Percentiles rank a stretch among this genome's conserved stretches.
Conservation (phyloP, 495 filamentous ascomycete genomes). For the Hypoxylon subgilvum region DNA sequence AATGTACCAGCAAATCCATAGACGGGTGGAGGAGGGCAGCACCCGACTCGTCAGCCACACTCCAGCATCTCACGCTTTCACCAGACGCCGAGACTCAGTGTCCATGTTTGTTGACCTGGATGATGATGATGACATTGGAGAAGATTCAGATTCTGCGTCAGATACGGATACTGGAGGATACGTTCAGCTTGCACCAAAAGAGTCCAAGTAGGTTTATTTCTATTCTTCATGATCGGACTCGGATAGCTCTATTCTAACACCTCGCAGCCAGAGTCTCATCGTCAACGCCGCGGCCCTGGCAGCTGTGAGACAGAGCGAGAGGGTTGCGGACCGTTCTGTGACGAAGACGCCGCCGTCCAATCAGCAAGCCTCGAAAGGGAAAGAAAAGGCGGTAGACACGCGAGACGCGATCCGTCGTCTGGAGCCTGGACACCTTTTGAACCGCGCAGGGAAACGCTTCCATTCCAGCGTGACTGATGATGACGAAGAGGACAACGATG, state of each 20-base stretch:
- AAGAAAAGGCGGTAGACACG: slow-evolving; percentile 6
- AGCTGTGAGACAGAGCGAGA: slow-evolving; percentile 36
- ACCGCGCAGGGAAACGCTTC: slow-evolving; percentile 12
- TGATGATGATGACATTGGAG: slow-evolving; percentile 5
- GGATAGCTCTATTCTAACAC: slow-evolving; percentile 14
- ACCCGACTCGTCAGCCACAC: not conserved
- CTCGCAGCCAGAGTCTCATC: slow-evolving; percentile 35
- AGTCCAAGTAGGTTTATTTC: slow-evolving; percentile 20
- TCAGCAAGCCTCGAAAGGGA: slow-evolving; percentile 13
- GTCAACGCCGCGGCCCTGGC: slow-evolving; percentile 20
- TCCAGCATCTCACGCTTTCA: not conserved
- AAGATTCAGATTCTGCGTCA: slow-evolving; percentile 23
- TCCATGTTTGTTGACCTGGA: slow-evolving; percentile 16
- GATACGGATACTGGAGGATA: slow-evolving; percentile 15
- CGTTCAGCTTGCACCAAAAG: slow-evolving; percentile 14
- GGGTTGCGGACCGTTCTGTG: not conserved
- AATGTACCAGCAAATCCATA: slow-evolving; percentile 20
- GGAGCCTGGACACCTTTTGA: slow-evolving; percentile 22
- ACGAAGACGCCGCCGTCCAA: not conserved
- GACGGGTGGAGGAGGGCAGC: not conserved
- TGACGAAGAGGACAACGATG: slow-evolving; percentile 15
- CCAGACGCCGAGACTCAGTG: slow-evolving; percentile 8
- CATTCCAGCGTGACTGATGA: not conserved
- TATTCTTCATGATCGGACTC: not conserved
- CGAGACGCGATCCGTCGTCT: slow-evolving; percentile 34